Percentiles rank a stretch among this genome's conserved stretches.
Conservation (phyloP, 129 eudicot genomes). For the Ambrosia trifida region DNA sequence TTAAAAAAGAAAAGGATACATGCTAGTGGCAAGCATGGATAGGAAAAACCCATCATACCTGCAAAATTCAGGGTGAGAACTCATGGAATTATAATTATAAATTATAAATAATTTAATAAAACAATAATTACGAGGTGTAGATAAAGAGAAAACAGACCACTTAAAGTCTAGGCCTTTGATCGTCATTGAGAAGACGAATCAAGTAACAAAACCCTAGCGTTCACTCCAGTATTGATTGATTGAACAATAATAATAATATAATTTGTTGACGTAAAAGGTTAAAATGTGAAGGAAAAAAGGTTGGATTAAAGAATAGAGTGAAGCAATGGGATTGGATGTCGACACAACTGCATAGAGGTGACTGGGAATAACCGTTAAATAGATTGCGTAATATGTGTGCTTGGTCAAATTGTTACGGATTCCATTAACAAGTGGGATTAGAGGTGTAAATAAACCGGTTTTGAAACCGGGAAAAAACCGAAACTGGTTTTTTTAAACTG, state of each 20-base stretch:
- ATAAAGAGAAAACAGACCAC: slow-evolving; percentile 42
- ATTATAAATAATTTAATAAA: too few species aligned
- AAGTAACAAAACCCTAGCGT: slow-evolving; percentile 39
- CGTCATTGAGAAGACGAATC: slow-evolving; percentile 43
- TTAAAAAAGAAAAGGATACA: slow-evolving; percentile 65
- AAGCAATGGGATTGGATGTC: not conserved
- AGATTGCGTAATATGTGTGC: not conserved
- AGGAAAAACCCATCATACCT: slow-evolving; percentile 95
- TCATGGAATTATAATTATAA: slow-evolving; percentile 5
- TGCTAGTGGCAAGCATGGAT: slow-evolving; percentile 89
- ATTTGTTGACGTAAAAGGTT: slow-evolving; percentile 31
- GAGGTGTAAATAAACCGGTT: too few species aligned
- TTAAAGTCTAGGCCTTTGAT: slow-evolving; percentile 62
- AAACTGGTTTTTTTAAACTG: too few species aligned
- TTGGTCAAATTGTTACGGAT: slow-evolving; percentile 1
- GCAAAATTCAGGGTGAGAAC: slow-evolving; percentile 36
- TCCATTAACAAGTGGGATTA: not conserved
- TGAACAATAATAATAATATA: too few species aligned
- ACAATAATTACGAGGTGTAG: not conserved
- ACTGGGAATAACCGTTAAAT: not conserved
- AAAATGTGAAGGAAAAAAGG: slow-evolving; percentile 1
- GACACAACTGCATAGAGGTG: slow-evolving; percentile 1
- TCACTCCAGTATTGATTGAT: slow-evolving; percentile 28
- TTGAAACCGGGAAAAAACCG: too few species aligned
- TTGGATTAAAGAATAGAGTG: slow-evolving; percentile 13